Base-by-base conservation (phyloP, 2,329 filamentous ascomycete species). In the Xylaria sp. region DNA sequence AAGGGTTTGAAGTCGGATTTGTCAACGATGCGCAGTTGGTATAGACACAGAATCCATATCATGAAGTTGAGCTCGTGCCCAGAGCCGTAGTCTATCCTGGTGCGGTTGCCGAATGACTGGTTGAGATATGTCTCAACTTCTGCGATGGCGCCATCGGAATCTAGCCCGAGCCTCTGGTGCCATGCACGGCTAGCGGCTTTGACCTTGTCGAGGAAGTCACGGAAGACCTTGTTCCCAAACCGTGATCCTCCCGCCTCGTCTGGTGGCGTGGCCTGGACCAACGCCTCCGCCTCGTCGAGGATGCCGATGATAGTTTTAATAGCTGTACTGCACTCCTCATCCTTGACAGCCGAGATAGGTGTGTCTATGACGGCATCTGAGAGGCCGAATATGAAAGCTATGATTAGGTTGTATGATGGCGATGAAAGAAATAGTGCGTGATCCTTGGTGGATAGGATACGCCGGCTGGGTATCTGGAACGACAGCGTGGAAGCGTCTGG, bases 1-100 rank as follows among this genome's bases (percentile, higher is more conserved):
- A 98, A 79, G 3, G 90, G 82, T 36, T 88, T 88, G 80, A 97
- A 97, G 73, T 94, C 92, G 11, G 84, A 74, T 4, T 80, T 78
- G 0, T 86, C 82, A 42, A 98, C 78, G 21, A 93, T 80, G 11
- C 85, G 83, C 17, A 98, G 85, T 76, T 95, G 92, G 79, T 96
- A 93, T 0, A 99, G 89, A 77, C 93, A 97, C n/a, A 99, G 87
- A 42, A 98, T 87, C 94, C 95, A 99, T 78, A 97, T 91, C 79
- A 95, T 86, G 81, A 99, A 98, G 83, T 99, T 98, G 70, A 99
- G 87, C 82, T 99, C 96, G 80, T 99, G 96, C 2, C 96, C 96
- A 0, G 94, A 98, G 59, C 96, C 96, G 79, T 99, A 99, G 82
- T 99, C 96, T 76, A 99, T 96, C 48, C 95, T 89, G 60, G 88